phyloP scores from a whole-genome alignment of 352 stramenopile genomes.

The Achlya hypogyna region DNA sequence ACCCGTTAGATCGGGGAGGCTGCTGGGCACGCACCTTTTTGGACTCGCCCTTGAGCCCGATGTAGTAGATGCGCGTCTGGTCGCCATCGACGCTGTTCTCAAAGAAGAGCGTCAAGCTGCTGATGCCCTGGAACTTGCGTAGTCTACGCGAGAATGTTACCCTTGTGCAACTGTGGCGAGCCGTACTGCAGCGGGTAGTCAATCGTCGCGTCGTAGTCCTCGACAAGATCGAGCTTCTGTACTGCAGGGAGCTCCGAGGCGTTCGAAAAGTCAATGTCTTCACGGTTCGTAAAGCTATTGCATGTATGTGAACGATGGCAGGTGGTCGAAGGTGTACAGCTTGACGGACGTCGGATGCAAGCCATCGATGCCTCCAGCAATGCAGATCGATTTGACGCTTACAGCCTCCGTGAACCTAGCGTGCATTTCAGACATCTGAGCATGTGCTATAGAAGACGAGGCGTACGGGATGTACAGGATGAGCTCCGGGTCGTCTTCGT shows the following conservation, averaged over 20 bases:
- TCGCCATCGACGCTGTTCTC: conserved; percentile 62
- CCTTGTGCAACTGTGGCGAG: too few relatives aligned
- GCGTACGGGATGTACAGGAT: conserved; percentile 69
- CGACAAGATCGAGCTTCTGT: conserved; percentile 66
- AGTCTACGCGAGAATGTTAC: conserved; percentile 32
- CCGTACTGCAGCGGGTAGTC: conserved; percentile 74
- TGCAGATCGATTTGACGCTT: conserved; percentile 84
- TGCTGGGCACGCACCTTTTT: conserved; percentile 46
- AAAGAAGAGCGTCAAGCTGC: conserved; percentile 73
- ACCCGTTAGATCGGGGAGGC: neutral
- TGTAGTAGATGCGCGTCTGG: conserved; percentile 76
- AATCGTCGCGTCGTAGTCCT: conserved; percentile 50
- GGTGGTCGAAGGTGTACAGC: conserved; percentile 32
- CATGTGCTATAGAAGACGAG: neutral
- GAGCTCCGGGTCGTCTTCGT: conserved; percentile 77
- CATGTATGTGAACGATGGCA: neutral
- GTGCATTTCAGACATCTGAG: neutral
- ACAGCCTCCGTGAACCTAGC: conserved; percentile 71
- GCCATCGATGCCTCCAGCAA: conserved; percentile 65
- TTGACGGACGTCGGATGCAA: conserved; percentile 76
- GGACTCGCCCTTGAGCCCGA: conserved; percentile 78
- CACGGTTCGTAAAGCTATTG: conserved; percentile 58
- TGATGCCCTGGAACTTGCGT: conserved; percentile 80
- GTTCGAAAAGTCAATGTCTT: conserved; percentile 83
- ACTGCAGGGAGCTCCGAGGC: conserved; percentile 60